These are phyloP conservation scores for Arthrobotrys sinensis DNA, from an alignment of 2,329 filamentous ascomycete genomes.

Conservation along the genomic window DNA sequence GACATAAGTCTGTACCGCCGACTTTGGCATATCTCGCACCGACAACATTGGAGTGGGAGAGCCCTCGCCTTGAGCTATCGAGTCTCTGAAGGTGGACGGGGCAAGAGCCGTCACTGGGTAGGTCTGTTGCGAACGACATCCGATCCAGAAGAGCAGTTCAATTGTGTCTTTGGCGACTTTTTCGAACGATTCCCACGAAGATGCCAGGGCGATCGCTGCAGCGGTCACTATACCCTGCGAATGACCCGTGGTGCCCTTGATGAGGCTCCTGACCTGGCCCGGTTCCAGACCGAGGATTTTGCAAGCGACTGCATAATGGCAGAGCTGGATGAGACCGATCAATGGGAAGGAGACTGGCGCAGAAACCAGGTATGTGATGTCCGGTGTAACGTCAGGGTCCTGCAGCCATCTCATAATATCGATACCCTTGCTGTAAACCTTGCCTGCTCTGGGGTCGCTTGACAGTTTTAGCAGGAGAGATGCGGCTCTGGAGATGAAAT, in stretches of 20 bases:
- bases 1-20: constrained; percentile 95
- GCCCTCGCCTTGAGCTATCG: constrained; percentile 94
- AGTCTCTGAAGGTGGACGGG: constrained; percentile 91
- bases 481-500: constrained; percentile 84
- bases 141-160: constrained; percentile 98
- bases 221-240: constrained; percentile 97
- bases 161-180: constrained; percentile 84
- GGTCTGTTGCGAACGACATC: constrained; percentile 94
- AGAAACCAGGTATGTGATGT: constrained; percentile 93
- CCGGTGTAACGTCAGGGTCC: constrained; percentile 88
- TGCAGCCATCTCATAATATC: constrained; percentile 95
- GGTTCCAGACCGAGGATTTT: constrained; percentile 91
- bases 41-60: constrained; percentile 96
- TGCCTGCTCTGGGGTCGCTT: constrained; percentile 86
- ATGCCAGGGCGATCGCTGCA: constrained; percentile 88
- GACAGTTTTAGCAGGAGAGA: constrained; percentile 89
- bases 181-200: constrained; percentile 93
- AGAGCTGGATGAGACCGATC: constrained; percentile 95
- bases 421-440: constrained; percentile 96
- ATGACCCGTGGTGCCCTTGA: constrained; percentile 92
- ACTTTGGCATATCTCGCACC: constrained; percentile 89
- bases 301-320: constrained; percentile 95
- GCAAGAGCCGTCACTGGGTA: constrained; percentile 96
- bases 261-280: constrained; percentile 85
- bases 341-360: constrained; percentile 95